Evolutionary conservation across 2,329 filamentous ascomycete species (phyloP).

Genomic region (Pyrenochaeta sp.): DNA sequence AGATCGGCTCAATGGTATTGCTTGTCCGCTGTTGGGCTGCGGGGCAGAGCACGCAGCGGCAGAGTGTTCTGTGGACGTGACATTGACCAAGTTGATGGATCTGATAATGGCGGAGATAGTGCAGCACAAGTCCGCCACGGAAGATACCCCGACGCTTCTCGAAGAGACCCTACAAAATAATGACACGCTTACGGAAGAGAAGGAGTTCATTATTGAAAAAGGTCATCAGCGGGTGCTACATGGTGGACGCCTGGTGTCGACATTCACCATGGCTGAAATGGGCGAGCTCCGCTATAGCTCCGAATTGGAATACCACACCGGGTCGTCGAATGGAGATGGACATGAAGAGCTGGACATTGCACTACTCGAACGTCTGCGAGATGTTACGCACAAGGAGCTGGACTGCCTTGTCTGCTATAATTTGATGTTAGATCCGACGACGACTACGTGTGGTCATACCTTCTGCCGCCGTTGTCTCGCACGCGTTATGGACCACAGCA

Average conservation of each 20-base stretch:
- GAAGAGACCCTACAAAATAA: constrained; percentile 52
- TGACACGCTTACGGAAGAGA: constrained; percentile 48
- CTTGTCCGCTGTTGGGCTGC: constrained; percentile 76
- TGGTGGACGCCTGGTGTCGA: constrained; percentile 70
- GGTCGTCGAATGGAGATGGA: constrained; percentile 48
- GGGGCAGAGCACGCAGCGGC: constrained; percentile 74
- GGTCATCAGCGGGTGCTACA: constrained; percentile 55
- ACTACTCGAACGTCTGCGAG: constrained; percentile 67
- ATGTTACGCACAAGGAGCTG: constrained; percentile 72
- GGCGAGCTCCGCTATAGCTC: constrained; percentile 67
- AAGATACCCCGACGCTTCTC: constrained; percentile 50
- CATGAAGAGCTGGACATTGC: constrained; percentile 56
- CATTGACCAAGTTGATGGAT: constrained; percentile 74
- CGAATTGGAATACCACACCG: constrained; percentile 61
- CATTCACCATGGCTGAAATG: constrained; percentile 70
- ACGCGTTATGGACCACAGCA: constrained; percentile 78
- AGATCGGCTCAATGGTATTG: constrained; percentile 73
- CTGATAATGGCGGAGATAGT: constrained; percentile 60
- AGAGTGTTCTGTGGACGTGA: constrained; percentile 81
- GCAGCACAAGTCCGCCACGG: constrained; percentile 43
- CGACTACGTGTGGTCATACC: constrained; percentile 87
- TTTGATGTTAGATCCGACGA: constrained; percentile 81
- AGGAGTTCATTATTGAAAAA: constrained; percentile 40
- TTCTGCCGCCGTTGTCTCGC: constrained; percentile 84
- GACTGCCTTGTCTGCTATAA: constrained; percentile 91